Conservation (phyloP, 2,329 filamentous ascomycete genomes). For the Monosporascus sp. region DNA sequence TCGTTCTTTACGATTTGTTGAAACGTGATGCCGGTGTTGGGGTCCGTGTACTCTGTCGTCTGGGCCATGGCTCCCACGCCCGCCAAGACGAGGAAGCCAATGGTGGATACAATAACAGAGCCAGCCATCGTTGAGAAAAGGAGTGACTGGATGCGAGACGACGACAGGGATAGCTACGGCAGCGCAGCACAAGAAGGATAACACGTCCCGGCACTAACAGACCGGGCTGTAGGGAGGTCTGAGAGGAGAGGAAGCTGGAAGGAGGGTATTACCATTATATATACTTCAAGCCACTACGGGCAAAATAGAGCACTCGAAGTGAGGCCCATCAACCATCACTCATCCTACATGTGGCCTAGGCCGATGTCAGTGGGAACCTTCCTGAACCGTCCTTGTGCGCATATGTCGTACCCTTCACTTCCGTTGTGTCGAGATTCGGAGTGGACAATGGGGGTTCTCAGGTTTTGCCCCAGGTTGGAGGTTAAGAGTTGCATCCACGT, state of each 20-base stretch:
- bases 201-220: not conserved
- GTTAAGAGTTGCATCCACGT: no score
- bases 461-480: no score
- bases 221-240: not conserved
- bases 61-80: not conserved
- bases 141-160: not conserved
- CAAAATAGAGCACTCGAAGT: not conserved
- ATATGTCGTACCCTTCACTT: not conserved
- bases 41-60: constrained; percentile 30
- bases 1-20: constrained; percentile 27
- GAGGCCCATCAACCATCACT: not conserved
- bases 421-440: no score
- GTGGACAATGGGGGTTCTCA: no score
- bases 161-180: not conserved
- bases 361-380: not conserved
- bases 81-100: not conserved
- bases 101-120: not conserved
- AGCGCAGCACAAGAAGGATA: not conserved
- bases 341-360: not conserved
- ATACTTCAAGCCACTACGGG: not conserved
- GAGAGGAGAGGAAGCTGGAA: not conserved
- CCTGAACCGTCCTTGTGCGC: no score
- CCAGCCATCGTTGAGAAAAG: not conserved
- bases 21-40: constrained; percentile 41
- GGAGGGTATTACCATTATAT: not conserved